Conservation (phyloP, 2,329 filamentous ascomycete genomes). For the Ascochyta rabiei region DNA sequence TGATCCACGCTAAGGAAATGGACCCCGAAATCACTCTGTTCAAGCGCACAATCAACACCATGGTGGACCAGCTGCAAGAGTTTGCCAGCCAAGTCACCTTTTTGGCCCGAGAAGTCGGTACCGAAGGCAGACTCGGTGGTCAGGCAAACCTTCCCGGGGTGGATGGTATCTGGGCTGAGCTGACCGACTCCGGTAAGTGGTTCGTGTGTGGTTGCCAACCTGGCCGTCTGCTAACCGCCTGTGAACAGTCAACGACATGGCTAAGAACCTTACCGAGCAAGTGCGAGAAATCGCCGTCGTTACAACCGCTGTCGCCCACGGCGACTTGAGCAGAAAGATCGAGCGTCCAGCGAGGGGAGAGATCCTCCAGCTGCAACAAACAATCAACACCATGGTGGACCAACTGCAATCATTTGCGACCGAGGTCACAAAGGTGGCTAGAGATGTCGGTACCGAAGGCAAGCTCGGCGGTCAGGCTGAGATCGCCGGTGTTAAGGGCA, state of each 20-base stretch:
- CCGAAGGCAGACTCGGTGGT: constrained; percentile 90
- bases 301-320: constrained; percentile 91
- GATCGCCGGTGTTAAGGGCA: constrained; percentile 68
- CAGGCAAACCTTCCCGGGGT: constrained; percentile 94
- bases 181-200: constrained; percentile 67
- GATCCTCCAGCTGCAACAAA: constrained; percentile 93
- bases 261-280: constrained; percentile 96
- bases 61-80: constrained; percentile 97
- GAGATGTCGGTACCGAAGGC: constrained; percentile 69
- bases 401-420: constrained; percentile 69
- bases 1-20: constrained; percentile 95
- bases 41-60: constrained; percentile 97
- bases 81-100: constrained; percentile 97
- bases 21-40: constrained; percentile 98
- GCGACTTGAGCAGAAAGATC: constrained; percentile 95
- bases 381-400: constrained; percentile 73
- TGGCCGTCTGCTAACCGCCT: constrained; percentile 35
- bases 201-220: constrained; percentile 21
- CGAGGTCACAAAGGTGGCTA: constrained; percentile 68
- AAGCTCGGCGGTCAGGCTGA: constrained; percentile 68
- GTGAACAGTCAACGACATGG: constrained; percentile 86
- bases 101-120: constrained; percentile 93
- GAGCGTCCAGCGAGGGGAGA: constrained; percentile 92
- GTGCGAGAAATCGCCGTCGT: constrained; percentile 97
- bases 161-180: constrained; percentile 95